Evolutionary conservation across 805 yeast species (phyloP).

Genomic region (Crinitomyces ghanaensis): DNA sequence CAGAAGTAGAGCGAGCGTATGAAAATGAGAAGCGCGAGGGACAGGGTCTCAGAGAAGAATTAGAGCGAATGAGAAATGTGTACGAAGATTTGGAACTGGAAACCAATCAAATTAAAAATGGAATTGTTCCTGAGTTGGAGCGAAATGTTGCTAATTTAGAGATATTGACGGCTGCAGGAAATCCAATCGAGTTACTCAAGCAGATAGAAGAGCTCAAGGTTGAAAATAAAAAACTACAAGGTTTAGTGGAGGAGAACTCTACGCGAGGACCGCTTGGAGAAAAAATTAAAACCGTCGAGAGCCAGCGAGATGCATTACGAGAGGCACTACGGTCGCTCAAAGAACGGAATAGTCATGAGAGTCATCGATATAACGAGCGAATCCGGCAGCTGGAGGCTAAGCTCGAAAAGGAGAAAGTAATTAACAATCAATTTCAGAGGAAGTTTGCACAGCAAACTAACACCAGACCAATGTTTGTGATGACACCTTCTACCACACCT

Average conservation of each 20-base stretch:
- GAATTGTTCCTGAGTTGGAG: conserved; percentile 17
- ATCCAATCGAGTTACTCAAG: conserved; percentile 21
- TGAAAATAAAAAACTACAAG: conserved; percentile 24
- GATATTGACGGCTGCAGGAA: conserved; percentile 17
- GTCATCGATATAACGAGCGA: conserved; percentile 19
- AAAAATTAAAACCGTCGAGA: conserved; percentile 23
- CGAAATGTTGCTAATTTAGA: conserved; percentile 17
- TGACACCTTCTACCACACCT: no score
- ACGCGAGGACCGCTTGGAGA: conserved; percentile 26
- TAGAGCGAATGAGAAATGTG: conserved; percentile 20
- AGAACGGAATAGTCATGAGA: conserved; percentile 30
- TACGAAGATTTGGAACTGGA: conserved; percentile 18
- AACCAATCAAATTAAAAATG: conserved; percentile 15
- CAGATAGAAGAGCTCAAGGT: conserved; percentile 24
- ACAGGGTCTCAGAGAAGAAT: conserved; percentile 17
- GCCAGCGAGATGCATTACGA: conserved; percentile 29
- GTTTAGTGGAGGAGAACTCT: conserved; percentile 22
- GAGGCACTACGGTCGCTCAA: conserved; percentile 30
- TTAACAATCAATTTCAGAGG: conserved; percentile 17
- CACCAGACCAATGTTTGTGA: no score
- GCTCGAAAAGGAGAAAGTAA: conserved; percentile 19
- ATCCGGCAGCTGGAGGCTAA: conserved; percentile 20
- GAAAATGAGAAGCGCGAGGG: conserved; percentile 16
- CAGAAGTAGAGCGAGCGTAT: conserved; percentile 19
- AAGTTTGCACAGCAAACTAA: conserved; percentile 18